Evolutionary conservation across 2,329 filamentous ascomycete species (phyloP).

Genomic region (Lasiodiplodia citricola): DNA sequence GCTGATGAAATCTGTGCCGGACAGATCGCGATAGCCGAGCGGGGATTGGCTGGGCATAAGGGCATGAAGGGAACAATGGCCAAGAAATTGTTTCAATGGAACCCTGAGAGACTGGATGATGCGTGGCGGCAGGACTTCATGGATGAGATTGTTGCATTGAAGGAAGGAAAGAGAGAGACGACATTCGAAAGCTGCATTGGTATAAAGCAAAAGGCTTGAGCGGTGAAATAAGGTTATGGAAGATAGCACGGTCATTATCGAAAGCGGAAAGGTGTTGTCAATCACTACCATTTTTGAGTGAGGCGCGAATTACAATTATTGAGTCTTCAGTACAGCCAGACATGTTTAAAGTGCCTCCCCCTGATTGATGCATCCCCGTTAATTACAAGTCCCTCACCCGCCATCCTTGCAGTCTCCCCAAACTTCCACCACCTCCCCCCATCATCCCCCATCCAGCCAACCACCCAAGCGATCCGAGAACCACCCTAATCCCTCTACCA

Average conservation of each 20-base stretch:
- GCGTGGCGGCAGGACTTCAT: conserved; percentile 31
- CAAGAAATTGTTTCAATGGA: conserved; percentile 29
- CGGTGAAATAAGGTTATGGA: background rate
- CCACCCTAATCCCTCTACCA: background rate
- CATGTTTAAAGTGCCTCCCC: no score
- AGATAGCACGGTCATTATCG: background rate
- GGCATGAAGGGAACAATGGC: conserved; percentile 30
- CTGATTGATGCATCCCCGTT: no score
- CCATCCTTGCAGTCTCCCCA: no score
- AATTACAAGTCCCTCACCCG: no score
- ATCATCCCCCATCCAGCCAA: no score
- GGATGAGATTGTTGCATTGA: conserved; percentile 31
- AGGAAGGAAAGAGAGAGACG: conserved; percentile 26
- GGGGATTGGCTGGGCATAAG: conserved; percentile 31
- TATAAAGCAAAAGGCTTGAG: background rate
- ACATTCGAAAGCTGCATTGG: conserved; percentile 30
- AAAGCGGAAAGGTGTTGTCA: no score
- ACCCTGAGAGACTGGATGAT: conserved; percentile 28
- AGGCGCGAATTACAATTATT: no score
- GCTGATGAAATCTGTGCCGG: conserved; percentile 29
- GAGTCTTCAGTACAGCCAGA: no score
- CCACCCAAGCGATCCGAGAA: no score
- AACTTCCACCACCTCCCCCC: no score
- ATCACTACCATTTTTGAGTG: no score
- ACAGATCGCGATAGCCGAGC: conserved; percentile 28